These are phyloP conservation scores for Fusarium sp. DNA, from an alignment of 2,329 filamentous ascomycete genomes.

Conservation along the genomic window DNA sequence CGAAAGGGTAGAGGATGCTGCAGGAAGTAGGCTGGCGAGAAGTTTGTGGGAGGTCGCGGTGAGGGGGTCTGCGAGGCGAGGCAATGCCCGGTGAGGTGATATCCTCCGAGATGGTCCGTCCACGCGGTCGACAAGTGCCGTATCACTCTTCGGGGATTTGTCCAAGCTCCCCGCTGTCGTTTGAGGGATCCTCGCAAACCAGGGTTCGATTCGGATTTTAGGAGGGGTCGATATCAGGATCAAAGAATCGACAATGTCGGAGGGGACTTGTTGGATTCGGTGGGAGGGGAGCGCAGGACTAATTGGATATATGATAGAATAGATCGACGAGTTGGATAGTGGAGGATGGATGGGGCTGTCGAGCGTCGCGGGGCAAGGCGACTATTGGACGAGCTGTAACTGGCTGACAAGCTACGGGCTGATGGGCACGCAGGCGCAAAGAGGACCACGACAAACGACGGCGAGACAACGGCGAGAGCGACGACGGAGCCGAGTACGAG, in stretches of 20 bases:
- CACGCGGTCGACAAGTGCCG: conserved; percentile 33
- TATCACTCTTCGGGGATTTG: conserved; percentile 31
- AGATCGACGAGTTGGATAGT: conserved; percentile 17
- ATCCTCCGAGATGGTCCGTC: conserved; percentile 35
- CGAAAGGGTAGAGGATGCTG: conserved; percentile 7
- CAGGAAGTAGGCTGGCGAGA: conserved; percentile 24
- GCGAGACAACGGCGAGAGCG: conserved; percentile 20
- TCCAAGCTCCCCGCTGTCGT: conserved; percentile 28
- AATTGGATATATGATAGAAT: conserved; percentile 30
- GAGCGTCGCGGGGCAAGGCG: conserved; percentile 29
- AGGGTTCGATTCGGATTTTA: conserved; percentile 10
- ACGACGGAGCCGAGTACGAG: conserved; percentile 11
- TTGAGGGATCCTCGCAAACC: conserved; percentile 15
- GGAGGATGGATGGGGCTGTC: conserved; percentile 24
- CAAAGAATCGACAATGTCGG: conserved; percentile 13
- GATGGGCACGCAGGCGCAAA: conserved; percentile 17
- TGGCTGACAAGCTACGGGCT: conserved; percentile 30
- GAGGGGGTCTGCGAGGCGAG: conserved; percentile 27
- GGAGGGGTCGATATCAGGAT: conserved; percentile 20
- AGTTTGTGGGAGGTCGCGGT: conserved; percentile 11
- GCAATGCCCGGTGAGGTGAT: conserved; percentile 25
- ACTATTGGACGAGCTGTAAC: conserved; percentile 30
- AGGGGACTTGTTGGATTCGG: conserved; percentile 7
- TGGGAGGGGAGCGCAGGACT: conserved; percentile 9
- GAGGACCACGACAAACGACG: conserved; percentile 17